Conservation (phyloP, 805 yeast genomes). For the Candida palmyrensis region DNA sequence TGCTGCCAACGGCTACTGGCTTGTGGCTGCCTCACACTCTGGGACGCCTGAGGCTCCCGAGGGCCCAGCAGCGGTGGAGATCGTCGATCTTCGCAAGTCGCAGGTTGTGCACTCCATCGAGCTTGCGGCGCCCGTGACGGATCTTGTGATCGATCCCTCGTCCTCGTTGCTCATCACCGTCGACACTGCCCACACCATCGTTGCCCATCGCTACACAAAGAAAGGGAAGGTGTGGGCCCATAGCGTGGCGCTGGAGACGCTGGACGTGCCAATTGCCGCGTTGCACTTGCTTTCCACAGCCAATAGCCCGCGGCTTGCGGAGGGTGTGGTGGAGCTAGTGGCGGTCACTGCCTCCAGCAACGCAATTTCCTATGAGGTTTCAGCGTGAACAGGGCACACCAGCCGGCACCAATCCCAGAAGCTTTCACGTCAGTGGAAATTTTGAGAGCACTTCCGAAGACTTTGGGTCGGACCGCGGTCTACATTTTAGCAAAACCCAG, state of each 20-base stretch:
- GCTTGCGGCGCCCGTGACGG: conserved; percentile 12
- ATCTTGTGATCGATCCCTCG: conserved; percentile 31
- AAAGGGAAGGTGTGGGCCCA: conserved; percentile 34
- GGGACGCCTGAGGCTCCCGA: conserved; percentile 8
- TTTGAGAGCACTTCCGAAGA: too few species aligned
- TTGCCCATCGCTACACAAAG: conserved; percentile 33
- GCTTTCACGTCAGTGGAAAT: too few species aligned
- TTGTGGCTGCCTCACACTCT: conserved; percentile 29
- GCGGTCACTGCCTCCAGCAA: conserved; percentile 11
- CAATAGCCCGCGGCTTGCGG: conserved; percentile 9
- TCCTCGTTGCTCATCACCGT: conserved; percentile 24
- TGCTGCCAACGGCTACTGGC: conserved; percentile 64
- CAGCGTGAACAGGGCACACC: too few species aligned
- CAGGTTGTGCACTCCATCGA: conserved; percentile 21
- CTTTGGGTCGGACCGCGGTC: too few species aligned
- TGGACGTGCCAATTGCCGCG: conserved; percentile 5
- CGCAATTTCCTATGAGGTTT: too few species aligned
- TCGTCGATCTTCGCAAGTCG: conserved; percentile 48
- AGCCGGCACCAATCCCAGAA: too few species aligned
- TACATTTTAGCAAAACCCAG: too few species aligned
- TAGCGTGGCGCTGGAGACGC: conserved; percentile 3
- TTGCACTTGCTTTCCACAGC: conserved; percentile 8
- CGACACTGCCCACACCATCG: conserved; percentile 13
- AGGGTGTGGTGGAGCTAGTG: conserved; percentile 7
- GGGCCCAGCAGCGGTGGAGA: conserved; percentile 16